Conservation (phyloP, 2,329 filamentous ascomycete genomes). For the Aspergillus pseudoterreus region DNA sequence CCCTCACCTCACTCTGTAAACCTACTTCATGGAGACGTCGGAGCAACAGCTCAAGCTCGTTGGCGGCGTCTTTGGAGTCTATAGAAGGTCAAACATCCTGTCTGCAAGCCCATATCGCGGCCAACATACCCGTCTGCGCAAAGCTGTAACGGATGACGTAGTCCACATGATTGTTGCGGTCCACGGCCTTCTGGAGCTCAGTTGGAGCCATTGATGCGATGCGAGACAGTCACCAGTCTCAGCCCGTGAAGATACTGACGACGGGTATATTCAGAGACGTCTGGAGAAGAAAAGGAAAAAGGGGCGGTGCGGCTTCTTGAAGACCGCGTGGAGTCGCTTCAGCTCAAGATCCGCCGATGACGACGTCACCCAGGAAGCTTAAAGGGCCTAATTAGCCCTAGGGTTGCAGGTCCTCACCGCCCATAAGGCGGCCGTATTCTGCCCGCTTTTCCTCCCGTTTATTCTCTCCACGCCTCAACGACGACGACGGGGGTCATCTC, state of each 20-base stretch:
- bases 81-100: conserved; percentile 7
- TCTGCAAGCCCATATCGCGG: not conserved
- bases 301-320: not conserved
- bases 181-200: not conserved
- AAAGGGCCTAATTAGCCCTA: not conserved
- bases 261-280: not conserved
- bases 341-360: not conserved
- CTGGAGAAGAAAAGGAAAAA: not conserved
- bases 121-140: conserved; percentile 58
- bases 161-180: conserved; percentile 68
- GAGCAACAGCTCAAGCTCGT: conserved; percentile 75
- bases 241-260: not conserved
- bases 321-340: not conserved
- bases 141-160: conserved; percentile 83
- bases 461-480: too few relatives aligned
- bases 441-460: too few relatives aligned
- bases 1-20: conserved; percentile 80
- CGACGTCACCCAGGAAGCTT: not conserved
- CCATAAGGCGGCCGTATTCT: too few relatives aligned
- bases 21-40: conserved; percentile 72
- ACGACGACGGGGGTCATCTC: too few relatives aligned
- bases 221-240: not conserved
- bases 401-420: too few relatives aligned
- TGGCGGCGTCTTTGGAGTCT: conserved; percentile 68
- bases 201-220: not conserved